These are phyloP conservation scores for Tetracentron sinense DNA, from an alignment of 164 flowering plant genomes.

Conservation along the genomic window DNA sequence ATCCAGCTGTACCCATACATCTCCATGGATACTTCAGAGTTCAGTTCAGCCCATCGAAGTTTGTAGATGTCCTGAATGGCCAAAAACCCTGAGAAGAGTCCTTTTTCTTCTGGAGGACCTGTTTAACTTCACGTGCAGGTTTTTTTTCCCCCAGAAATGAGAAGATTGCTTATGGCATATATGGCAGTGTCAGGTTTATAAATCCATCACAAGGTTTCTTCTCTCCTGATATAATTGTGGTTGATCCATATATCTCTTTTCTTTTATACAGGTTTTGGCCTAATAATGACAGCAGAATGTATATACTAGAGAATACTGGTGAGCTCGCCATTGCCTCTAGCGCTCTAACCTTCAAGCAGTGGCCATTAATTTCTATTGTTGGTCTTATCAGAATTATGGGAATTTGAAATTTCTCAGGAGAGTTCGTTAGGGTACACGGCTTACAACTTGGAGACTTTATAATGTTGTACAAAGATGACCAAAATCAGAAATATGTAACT, in stretches of 20 bases:
- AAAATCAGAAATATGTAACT: slow-evolving; percentile 51
- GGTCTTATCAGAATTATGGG: not conserved
- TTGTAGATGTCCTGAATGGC: not conserved
- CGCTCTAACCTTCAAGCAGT: too few species aligned
- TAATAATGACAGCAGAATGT: slow-evolving; percentile 80
- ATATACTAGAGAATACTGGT: slow-evolving; percentile 83
- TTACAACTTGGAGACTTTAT: slow-evolving; percentile 61
- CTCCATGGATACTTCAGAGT: too few species aligned
- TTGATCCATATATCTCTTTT: not conserved
- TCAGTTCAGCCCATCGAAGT: too few species aligned
- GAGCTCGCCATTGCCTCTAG: not conserved
- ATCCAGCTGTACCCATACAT: too few species aligned
- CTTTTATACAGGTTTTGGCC: slow-evolving; percentile 68
- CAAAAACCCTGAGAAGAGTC: not conserved
- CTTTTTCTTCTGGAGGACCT: not conserved
- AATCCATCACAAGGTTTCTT: not conserved
- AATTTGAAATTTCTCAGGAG: slow-evolving; percentile 40
- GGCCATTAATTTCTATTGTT: not conserved
- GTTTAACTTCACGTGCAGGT: not conserved
- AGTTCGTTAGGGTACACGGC: slow-evolving; percentile 55
- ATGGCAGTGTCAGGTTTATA: not conserved
- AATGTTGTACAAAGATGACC: slow-evolving; percentile 52
- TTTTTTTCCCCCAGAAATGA: not conserved
- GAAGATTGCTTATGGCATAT: too few species aligned
- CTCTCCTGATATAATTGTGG: not conserved